phyloP scores from a whole-genome alignment of 2,329 filamentous ascomycete genomes.

The Aspergillus melleus region DNA sequence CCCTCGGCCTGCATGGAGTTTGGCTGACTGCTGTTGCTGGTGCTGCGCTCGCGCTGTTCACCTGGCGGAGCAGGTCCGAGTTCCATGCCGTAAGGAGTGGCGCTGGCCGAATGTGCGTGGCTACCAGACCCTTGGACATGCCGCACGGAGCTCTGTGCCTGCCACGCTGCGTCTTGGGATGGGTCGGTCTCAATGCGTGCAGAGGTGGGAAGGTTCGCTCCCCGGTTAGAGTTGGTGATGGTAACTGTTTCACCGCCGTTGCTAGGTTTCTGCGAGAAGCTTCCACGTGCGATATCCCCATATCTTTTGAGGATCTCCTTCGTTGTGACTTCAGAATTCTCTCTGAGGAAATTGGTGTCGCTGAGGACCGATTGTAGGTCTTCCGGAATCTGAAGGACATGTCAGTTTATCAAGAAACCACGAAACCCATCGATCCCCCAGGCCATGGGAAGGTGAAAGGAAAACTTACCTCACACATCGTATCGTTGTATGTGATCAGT shows the following conservation, averaged over 20 bases:
- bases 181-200: constrained; percentile 83
- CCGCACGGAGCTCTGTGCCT: constrained; percentile 79
- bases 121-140: constrained; percentile 59
- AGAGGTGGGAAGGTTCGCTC: constrained; percentile 50
- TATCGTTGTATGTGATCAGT: constrained; percentile 88
- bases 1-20: constrained; percentile 27
- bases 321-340: constrained; percentile 82
- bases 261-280: constrained; percentile 56
- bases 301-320: constrained; percentile 97
- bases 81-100: constrained; percentile 26
- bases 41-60: constrained; percentile 36
- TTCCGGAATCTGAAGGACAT: constrained; percentile 72
- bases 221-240: constrained; percentile 41
- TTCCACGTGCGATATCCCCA: constrained; percentile 72
- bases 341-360: constrained; percentile 79
- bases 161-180: constrained; percentile 67
- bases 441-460: constrained; percentile 16
- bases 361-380: constrained; percentile 84
- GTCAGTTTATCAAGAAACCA: background rate
- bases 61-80: constrained; percentile 25
- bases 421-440: background rate
- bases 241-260: constrained; percentile 55
- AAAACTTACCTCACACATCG: constrained; percentile 86
- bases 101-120: constrained; percentile 32
- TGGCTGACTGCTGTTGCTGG: constrained; percentile 36